phyloP scores from a whole-genome alignment of 2,329 filamentous ascomycete genomes.

The Aspergillus jensenii region DNA sequence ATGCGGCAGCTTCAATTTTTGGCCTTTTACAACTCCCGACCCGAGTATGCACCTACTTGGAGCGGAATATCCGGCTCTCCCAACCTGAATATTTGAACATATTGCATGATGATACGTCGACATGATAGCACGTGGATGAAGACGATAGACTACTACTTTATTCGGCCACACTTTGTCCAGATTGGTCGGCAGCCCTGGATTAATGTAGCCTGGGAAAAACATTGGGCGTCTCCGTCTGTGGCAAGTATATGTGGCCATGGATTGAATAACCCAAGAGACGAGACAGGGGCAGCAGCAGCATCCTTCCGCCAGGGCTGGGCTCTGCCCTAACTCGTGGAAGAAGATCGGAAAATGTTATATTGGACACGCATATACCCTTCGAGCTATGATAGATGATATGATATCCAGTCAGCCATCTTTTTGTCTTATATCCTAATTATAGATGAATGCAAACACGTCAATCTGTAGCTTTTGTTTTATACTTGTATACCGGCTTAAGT shows the following conservation, averaged over 20 bases:
- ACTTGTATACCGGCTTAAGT: background rate
- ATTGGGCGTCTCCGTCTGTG: background rate
- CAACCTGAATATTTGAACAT: background rate
- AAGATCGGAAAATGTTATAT: background rate
- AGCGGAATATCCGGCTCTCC: background rate
- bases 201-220: background rate
- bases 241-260: background rate
- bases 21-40: no score
- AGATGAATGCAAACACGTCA: background rate
- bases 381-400: slow-evolving; percentile 6
- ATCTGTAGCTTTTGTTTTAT: background rate
- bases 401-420: slow-evolving; percentile 4
- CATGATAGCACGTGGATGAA: slow-evolving; percentile 7
- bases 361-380: background rate
- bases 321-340: no score
- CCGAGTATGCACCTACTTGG: background rate
- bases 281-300: background rate
- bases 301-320: background rate
- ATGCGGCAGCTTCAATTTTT: background rate
- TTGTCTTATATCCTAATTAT: slow-evolving; percentile 3
- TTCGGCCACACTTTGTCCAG: background rate
- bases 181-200: background rate
- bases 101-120: slow-evolving; percentile 10
- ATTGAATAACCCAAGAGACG: background rate
- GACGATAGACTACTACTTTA: slow-evolving; percentile 1